Evolutionary conservation across 2,329 filamentous ascomycete genomes (phyloP).

Genomic region (Fusarium brevicatenulatum): DNA sequence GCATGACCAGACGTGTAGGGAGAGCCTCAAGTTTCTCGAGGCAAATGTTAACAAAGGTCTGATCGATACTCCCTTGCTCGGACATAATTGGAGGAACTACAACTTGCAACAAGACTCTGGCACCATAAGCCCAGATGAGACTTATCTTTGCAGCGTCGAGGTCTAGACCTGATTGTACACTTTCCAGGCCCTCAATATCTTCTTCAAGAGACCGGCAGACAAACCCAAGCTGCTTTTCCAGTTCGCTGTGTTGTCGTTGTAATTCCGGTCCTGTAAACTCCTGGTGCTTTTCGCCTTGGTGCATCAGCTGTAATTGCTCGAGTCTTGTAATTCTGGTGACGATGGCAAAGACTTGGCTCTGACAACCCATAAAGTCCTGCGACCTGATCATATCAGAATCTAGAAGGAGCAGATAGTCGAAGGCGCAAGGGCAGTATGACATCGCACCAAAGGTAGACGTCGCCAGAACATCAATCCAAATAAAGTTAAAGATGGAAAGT

Average conservation of each 20-base stretch:
- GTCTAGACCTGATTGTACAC: background rate
- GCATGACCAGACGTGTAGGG: background rate
- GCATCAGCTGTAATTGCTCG: background rate
- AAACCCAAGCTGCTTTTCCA: background rate
- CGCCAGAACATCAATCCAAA: background rate
- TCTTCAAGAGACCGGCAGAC: background rate
- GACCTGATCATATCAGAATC: background rate
- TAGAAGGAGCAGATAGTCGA: background rate
- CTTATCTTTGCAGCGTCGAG: background rate
- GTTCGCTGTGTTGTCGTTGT: background rate
- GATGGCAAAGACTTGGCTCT: background rate
- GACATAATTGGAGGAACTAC: no score
- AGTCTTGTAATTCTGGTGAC: background rate
- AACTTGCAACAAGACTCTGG: background rate
- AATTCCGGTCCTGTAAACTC: background rate
- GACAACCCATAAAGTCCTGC: background rate
- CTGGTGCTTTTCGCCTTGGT: background rate
- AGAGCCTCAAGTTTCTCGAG: background rate
- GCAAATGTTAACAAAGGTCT: background rate
- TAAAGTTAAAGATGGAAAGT: background rate
- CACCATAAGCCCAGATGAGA: background rate
- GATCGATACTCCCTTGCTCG: background rate
- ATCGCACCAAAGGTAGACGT: background rate
- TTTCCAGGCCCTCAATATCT: background rate
- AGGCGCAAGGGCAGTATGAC: background rate